Percentiles rank a stretch among this genome's conserved stretches.
phyloP scores from a whole-genome alignment of 805 yeast genomes.

The Cyberlindnera euphorbiae region DNA sequence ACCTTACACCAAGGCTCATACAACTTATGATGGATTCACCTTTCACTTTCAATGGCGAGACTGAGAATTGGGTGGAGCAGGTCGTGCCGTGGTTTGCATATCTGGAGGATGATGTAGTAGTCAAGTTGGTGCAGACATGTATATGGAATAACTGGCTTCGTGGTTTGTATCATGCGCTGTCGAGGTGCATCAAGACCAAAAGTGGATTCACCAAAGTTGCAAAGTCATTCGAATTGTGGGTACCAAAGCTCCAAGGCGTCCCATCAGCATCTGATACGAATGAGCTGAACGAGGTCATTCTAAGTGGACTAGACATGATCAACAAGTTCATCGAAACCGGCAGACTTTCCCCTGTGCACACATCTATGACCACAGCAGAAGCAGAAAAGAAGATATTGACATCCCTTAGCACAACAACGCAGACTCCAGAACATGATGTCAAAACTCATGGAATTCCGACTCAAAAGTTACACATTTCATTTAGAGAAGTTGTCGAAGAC shows the following conservation, averaged over 20 bases:
- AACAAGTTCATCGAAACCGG: constrained; percentile 25
- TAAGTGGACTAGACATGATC: constrained; percentile 30
- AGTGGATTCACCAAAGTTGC: background rate
- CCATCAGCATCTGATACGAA: too few relatives aligned
- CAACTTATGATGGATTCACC: constrained; percentile 1
- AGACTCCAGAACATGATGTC: constrained; percentile 1
- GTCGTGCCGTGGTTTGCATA: constrained; percentile 24
- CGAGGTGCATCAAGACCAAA: background rate
- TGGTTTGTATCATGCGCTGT: constrained; percentile 12
- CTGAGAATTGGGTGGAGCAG: constrained; percentile 12
- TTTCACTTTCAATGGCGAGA: too few relatives aligned
- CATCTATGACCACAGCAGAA: constrained; percentile 1
- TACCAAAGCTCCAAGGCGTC: too few relatives aligned
- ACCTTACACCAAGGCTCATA: constrained; percentile 22
- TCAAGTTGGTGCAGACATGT: constrained; percentile 28
- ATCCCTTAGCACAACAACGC: background rate
- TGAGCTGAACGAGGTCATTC: too few relatives aligned
- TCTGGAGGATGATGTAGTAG: constrained; percentile 17
- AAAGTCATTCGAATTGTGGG: background rate
- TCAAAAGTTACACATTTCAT: constrained; percentile 40
- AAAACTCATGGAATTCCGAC: constrained; percentile 37
- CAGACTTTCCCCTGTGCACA: constrained; percentile 9
- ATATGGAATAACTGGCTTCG: constrained; percentile 31
- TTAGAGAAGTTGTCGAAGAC: constrained; percentile 61
- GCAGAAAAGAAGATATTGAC: too few relatives aligned